Base-by-base conservation (phyloP, 345 rosid genomes). In the Ceriops decandra region DNA sequence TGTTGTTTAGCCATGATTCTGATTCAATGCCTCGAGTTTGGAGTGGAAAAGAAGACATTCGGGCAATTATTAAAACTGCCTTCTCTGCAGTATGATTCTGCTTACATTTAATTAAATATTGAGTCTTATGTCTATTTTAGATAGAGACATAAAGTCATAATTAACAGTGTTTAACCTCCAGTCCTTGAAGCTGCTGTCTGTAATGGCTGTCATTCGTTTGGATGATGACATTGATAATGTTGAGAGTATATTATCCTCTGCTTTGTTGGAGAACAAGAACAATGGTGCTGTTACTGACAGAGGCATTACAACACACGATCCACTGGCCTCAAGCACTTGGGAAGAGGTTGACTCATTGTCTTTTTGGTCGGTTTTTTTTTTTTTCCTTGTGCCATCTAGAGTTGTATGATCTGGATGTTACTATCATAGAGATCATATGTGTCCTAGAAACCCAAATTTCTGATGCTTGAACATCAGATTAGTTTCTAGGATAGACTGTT, bases 21-120 rank as follows among this genome's bases (percentile, higher is more conserved):
- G 99, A 95, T 71, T 95, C 99, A 66, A 90, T 95, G 90, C 96
- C 99, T 16, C 92, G 99, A 54, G 84, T 90, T 68, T 95, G 99
- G 99, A 92, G 90, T 9, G 97, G 99, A 77, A 95, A 90, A 49
- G 99, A 95, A 84, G 98, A 95, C 73, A 88, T 92, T 80, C 85
- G 96, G 72, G 91, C 92, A 46, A 95, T 95, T 72, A 92, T 96
- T 26, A 95, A 90, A 82, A 74, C 83, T 75, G 97, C 98, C 77
- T 95, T 95, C 72, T 86, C 87, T 54, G 84, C 89, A 5, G 99
- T 95, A 90, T 68, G 92, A 30, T 35, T 16, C 28, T 16, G 13
- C 57, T 63, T 70, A 54, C 62, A 21, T 59, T 35, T 38, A 15
- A 46, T 62, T 42, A 30, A 51, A 57, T 64, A 3, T 52, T 16